These are phyloP conservation scores for Hylodesmum podocarpum DNA, from an alignment of 306 rosid species.

Conservation along the genomic window DNA sequence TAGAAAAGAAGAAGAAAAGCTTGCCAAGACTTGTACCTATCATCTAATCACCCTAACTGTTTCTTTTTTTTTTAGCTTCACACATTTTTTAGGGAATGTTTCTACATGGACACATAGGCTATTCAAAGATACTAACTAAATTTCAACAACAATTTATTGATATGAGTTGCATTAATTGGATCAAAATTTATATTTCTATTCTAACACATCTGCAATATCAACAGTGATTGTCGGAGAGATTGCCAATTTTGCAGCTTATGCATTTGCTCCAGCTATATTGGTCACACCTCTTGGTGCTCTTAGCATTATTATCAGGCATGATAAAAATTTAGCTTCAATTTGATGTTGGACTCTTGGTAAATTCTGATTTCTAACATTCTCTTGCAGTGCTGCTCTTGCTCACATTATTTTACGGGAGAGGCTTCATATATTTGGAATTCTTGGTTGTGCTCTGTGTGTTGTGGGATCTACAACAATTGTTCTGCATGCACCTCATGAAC, in stretches of 20 bases:
- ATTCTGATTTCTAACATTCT: slow-evolving; percentile 45
- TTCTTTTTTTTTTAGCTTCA: background rate
- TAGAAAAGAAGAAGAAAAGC: background rate
- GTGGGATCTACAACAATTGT: slow-evolving; percentile 99
- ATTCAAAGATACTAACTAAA: background rate
- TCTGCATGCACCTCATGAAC: slow-evolving; percentile 97
- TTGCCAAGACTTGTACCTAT: slow-evolving; percentile 2
- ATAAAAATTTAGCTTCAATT: slow-evolving; percentile 16
- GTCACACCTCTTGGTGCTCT: slow-evolving; percentile 99
- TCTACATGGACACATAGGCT: background rate
- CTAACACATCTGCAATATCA: slow-evolving; percentile 41
- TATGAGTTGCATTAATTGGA: slow-evolving; percentile 1
- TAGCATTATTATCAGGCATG: slow-evolving; percentile 98
- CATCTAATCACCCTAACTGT: background rate
- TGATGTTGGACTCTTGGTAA: slow-evolving; percentile 23
- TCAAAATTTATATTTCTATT: slow-evolving; percentile 15
- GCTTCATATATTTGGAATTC: slow-evolving; percentile 91
- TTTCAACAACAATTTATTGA: background rate
- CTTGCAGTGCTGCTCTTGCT: slow-evolving; percentile 98
- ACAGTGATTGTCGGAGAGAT: slow-evolving; percentile 99
- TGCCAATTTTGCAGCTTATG: slow-evolving; percentile 99
- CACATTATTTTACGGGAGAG: slow-evolving; percentile 88
- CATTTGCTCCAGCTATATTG: slow-evolving; percentile 97
- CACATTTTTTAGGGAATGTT: slow-evolving; percentile 3
- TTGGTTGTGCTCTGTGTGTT: slow-evolving; percentile 93